A percentile compares a stretch with the other conserved stretches of the same genome.
Conservation (phyloP, 169 alveolate genomes). For the Cryptosporidium xiaoi region DNA sequence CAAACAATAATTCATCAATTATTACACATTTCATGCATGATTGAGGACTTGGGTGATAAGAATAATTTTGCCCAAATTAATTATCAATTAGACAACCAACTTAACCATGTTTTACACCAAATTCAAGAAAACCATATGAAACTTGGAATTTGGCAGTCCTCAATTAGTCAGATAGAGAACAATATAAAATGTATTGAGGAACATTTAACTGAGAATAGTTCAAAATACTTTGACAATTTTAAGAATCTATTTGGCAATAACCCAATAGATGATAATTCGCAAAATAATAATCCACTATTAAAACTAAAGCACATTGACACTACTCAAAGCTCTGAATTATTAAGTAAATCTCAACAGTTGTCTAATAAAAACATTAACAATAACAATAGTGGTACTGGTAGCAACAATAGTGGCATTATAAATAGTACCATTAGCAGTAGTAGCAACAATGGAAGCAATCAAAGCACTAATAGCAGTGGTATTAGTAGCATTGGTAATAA, state of each 20-base stretch:
- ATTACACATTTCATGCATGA: constrained; percentile 67
- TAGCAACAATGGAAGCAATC: constrained; percentile 4
- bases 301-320: too few relatives aligned
- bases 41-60: constrained; percentile 64
- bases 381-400: not conserved
- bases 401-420: not conserved
- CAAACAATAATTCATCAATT: constrained; percentile 67
- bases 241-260: constrained; percentile 40
- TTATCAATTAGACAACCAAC: constrained; percentile 61
- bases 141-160: constrained; percentile 68
- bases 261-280: not conserved
- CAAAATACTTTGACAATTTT: not conserved
- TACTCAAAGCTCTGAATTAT: constrained; percentile 6
- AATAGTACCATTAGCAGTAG: not conserved
- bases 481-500: not conserved
- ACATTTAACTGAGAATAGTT: constrained; percentile 17
- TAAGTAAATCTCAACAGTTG: not conserved
- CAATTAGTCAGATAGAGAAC: constrained; percentile 55
- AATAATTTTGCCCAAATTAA: constrained; percentile 54
- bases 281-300: not conserved
- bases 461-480: not conserved
- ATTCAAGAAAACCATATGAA: constrained; percentile 67
- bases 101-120: constrained; percentile 48
- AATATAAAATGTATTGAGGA: constrained; percentile 67
- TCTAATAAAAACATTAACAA: too few relatives aligned